These are phyloP conservation scores for Syncephalis fuscata DNA, from an alignment of 371 early-diverging fungal species.

Conservation along the genomic window DNA sequence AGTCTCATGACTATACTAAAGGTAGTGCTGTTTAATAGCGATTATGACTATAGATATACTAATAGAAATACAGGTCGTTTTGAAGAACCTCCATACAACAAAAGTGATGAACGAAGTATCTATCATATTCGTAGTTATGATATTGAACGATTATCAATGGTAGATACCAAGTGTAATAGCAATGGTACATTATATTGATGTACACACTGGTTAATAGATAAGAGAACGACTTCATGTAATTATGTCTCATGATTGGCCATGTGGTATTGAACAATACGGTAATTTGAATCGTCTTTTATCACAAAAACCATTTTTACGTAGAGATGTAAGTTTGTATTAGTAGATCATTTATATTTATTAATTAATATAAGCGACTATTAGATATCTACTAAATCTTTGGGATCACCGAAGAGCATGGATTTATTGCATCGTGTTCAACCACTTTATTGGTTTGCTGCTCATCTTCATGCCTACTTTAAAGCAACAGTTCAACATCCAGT, in stretches of 20 bases:
- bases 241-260: conserved; percentile 95
- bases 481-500: conserved; percentile 41
- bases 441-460: conserved; percentile 83
- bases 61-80: conserved; percentile 38
- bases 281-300: conserved; percentile 36
- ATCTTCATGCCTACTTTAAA: conserved; percentile 75
- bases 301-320: conserved; percentile 45
- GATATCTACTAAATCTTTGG: conserved; percentile 49
- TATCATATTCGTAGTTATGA: conserved; percentile 85
- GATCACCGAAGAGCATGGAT: conserved; percentile 45
- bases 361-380: conserved; percentile 9
- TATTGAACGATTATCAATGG: conserved; percentile 49
- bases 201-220: conserved; percentile 11
- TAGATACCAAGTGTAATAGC: conserved; percentile 8
- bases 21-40: too few species aligned
- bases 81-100: conserved; percentile 59
- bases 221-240: conserved; percentile 64
- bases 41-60: too few species aligned
- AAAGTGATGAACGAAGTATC: conserved; percentile 31
- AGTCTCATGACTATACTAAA: conserved; percentile 41
- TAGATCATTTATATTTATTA: neutral
- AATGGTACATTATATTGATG: neutral
- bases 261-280: conserved; percentile 66
- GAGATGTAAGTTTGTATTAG: conserved; percentile 33
- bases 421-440: conserved; percentile 62